Evolutionary conservation across 257 asterid genomes (phyloP), one percentile per base, ranked within the genome.

Genomic region (Solanum sitiens): DNA sequence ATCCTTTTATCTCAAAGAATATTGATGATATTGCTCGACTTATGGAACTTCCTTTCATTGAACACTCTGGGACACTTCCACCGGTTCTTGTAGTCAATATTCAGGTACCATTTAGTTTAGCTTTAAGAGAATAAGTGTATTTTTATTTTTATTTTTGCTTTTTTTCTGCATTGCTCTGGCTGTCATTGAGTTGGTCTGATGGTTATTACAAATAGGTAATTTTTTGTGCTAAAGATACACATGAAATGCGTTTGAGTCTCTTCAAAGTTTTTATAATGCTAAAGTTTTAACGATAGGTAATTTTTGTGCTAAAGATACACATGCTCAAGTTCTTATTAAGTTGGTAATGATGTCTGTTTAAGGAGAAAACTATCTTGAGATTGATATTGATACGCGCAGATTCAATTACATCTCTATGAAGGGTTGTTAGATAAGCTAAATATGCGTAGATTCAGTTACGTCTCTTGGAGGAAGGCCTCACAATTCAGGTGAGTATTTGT

Each of bases 301-400:
- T 40, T 40, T 42, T 42, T 42, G 13, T 42, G 47, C 47, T 42
- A 42, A 42, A 42, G 47, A 42, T 42, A 42, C 47, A 10, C 47
- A 42, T 42, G 47, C 11, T 40, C 0, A 2, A 40, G 44, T 40
- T 40, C 44, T 37, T 37, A 37, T 37, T 37, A 37, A 37, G 39
- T 37, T 37, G 39, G 44, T 67, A 68, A 12, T 68, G 74, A 15
- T 27, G 25, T 83, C 37, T 86, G 87, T 86, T 88, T 93, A 94
- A 98, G 98, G 95, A 23, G 95, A 92, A 35, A 95, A 93, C 91
- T 96, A 95, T 90, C 91, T 96, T 35, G 99, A 96, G 89, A 96
- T 95, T 37, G 98, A 85, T 95, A 93, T 2, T 8, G 99, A 96
- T 68, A 96, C 95, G 97, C 98, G 94, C 88, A 92, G 98, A 85